Conservation (phyloP, 768 basidiomycete species). For the Collybiopsis confluens region DNA sequence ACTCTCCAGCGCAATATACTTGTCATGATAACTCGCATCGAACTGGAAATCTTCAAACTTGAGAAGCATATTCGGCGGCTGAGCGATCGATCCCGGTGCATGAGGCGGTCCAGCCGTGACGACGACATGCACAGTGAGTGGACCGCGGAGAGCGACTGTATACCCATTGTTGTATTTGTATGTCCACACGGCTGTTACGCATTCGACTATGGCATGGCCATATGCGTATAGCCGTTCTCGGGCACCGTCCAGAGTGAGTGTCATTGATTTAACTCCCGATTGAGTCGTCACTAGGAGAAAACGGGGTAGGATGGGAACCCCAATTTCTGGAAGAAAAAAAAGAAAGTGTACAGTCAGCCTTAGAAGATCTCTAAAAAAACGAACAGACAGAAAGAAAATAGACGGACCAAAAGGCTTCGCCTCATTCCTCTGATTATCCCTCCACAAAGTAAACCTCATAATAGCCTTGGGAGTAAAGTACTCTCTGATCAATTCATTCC, state of each 20-base stretch:
- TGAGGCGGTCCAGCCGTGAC: conserved; percentile 26
- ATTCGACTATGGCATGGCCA: conserved; percentile 63
- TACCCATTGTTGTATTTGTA: conserved; percentile 80
- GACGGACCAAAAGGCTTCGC: conserved; percentile 80
- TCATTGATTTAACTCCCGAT: conserved; percentile 83
- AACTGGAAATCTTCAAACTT: conserved; percentile 75
- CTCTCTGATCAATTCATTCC: conserved; percentile 59
- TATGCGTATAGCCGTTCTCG: conserved; percentile 52
- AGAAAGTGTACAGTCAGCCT: conserved; percentile 1
- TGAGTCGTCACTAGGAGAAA: conserved; percentile 84
- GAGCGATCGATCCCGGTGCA: not conserved
- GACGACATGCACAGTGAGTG: conserved; percentile 63
- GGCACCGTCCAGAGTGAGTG: conserved; percentile 72
- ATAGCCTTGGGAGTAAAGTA: conserved; percentile 69
- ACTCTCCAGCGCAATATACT: conserved; percentile 63
- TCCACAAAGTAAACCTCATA: conserved; percentile 85
- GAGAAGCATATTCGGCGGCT: conserved; percentile 27
- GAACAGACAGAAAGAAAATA: conserved; percentile 8
- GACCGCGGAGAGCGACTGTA: conserved; percentile 70
- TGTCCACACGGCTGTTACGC: conserved; percentile 73
- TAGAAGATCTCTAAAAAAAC: no score
- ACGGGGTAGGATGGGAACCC: conserved; percentile 72
- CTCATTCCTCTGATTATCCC: conserved; percentile 73
- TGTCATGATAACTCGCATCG: conserved; percentile 69
- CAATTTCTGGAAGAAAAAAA: conserved; percentile 53